These are phyloP conservation scores for Biancaea sappan DNA, from an alignment of 306 rosid genomes.

Conservation along the genomic window DNA sequence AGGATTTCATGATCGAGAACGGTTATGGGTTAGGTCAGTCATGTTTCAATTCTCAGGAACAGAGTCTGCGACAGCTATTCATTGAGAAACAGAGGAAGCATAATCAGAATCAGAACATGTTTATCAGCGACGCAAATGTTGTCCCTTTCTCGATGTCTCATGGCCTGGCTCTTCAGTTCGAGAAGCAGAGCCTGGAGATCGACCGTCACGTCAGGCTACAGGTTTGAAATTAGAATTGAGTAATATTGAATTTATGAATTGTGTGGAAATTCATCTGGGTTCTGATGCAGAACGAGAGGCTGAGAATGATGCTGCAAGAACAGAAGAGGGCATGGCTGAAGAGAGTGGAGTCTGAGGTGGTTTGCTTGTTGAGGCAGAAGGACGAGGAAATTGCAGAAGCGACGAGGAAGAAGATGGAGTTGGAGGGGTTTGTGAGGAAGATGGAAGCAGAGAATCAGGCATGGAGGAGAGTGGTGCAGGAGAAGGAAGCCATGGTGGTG, in stretches of 20 bases:
- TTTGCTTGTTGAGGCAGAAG: constrained; percentile 41
- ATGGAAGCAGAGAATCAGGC: constrained; percentile 65
- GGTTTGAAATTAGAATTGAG: constrained; percentile 52
- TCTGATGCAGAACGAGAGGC: constrained; percentile 59
- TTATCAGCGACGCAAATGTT: constrained; percentile 16
- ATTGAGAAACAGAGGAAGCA: constrained; percentile 30
- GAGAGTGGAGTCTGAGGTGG: constrained; percentile 43
- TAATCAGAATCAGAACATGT: constrained; percentile 26
- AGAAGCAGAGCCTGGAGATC: constrained; percentile 54
- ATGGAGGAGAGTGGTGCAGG: constrained; percentile 61
- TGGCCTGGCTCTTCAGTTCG: constrained; percentile 37
- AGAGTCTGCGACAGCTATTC: constrained; percentile 26
- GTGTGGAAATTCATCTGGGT: too few relatives aligned
- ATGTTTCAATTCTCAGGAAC: constrained; percentile 36
- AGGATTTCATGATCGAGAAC: constrained; percentile 37
- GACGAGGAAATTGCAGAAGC: constrained; percentile 63
- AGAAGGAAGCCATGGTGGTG: constrained; percentile 59
- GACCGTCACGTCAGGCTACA: constrained; percentile 56
- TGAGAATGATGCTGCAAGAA: constrained; percentile 51
- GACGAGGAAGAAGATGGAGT: constrained; percentile 45
- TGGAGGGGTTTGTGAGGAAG: constrained; percentile 50
- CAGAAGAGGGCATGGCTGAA: constrained; percentile 49
- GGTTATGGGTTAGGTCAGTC: constrained; percentile 41
- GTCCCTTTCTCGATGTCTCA: constrained; percentile 11
- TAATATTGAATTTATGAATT: not conserved